phyloP scores from a whole-genome alignment of 139 green algal species.

The Volvox reticuliferus region DNA sequence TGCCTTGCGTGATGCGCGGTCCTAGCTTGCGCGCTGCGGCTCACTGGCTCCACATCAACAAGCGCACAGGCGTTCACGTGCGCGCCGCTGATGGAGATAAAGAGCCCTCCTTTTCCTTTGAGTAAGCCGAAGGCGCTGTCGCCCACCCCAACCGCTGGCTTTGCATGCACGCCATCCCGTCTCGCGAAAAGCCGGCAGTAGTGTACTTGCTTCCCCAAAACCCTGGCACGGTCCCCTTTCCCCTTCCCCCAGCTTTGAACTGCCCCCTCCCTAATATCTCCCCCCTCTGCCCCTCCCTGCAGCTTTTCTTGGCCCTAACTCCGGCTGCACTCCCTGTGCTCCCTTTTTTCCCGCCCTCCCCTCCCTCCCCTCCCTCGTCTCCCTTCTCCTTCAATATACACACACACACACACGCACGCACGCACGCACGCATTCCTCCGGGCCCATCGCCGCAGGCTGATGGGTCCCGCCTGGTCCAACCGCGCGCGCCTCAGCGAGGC shows the following conservation, averaged over 20 bases:
- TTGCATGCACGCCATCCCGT: neutral
- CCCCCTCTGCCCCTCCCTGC: too few species aligned
- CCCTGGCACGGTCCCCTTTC: neutral
- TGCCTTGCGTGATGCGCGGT: neutral
- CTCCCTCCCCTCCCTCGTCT: neutral
- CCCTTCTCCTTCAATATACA: neutral
- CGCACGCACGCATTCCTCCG: neutral
- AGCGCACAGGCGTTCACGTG: neutral
- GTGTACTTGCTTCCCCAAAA: neutral
- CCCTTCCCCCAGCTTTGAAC: neutral
- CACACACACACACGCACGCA: neutral
- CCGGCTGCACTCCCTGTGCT: neutral
- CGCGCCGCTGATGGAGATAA: neutral
- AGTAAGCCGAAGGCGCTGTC: neutral
- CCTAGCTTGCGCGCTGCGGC: neutral
- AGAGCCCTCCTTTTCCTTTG: constrained; percentile 4
- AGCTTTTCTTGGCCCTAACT: neutral
- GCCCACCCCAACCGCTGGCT: too few species aligned
- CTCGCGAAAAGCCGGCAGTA: too few species aligned
- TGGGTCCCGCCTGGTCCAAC: constrained; percentile 67
- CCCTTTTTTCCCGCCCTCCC: neutral
- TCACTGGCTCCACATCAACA: neutral
- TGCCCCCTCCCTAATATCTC: neutral
- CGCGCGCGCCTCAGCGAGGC: constrained; percentile 67
- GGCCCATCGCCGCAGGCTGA: constrained; percentile 39